Base-by-base conservation (phyloP, 2,329 filamentous ascomycete genomes). In the Colletotrichum filicis region DNA sequence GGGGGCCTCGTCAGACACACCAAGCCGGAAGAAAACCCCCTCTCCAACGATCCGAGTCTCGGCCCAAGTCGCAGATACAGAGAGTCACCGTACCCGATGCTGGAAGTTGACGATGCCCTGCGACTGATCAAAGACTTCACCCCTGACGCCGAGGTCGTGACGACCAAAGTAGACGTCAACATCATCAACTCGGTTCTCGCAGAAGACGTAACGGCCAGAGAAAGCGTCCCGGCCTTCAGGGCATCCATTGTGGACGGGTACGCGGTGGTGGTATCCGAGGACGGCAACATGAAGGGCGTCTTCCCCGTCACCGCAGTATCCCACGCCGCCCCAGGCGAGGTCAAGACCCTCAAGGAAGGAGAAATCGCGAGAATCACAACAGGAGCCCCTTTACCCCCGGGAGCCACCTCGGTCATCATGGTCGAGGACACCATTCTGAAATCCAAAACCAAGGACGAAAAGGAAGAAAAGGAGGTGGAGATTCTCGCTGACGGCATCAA, bases 181-280 rank as follows among this genome's bases (percentile, higher is more conserved):
- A 85, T 98, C 0, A 89, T 96, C 1, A 95, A 95, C 8, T 90
- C 89, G 9, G 92, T 98, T 0, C 85, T 99, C 1, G 95, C 96
- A 0, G 91, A 95, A 79, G 93, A 97, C 76, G 92, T 99, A 28
- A 89, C 87, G 52, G 95, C 97, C 0, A 84, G 84, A 4, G 96
- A 98, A 80, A 91, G 93, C 8, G 97, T 99, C 0, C 97, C 97
- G 0, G 97, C 96, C 0, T 99, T 97, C 83, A 88, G 95, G 71
- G 97, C 97, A 22, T 98, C 96, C 79, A 98, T 98, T 53, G 97
- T 99, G 0, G 97, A 99, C 81, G 97, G 97, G 1, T 99, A 99
- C 79, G 97, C 97, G 2, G 90, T 97, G 0, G 91, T 95, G 49
- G 92, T 91, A 6, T 88, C 89, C 66, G 84, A 85, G 35, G 86